Evolutionary conservation across 2,329 filamentous ascomycete genomes (phyloP), one percentile per base, ranked within the genome.

Genomic region (Alternaria sp.): DNA sequence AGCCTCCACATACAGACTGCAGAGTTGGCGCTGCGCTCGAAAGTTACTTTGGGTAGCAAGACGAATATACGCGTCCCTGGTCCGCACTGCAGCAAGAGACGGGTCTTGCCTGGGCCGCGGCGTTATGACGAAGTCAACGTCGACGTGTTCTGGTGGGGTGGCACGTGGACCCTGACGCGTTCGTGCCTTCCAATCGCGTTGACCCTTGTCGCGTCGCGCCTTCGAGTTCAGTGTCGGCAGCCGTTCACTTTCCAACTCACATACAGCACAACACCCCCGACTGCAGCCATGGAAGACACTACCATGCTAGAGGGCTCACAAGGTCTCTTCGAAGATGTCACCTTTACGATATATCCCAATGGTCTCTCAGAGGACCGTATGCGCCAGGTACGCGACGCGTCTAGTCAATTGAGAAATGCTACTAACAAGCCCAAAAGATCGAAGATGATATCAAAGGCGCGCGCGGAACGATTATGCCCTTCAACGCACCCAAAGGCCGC

Each of bases 401-500:
- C 31, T n/a, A 3, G 33, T 26, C 29, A 37, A 31, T 42, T 29
- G 14, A 46, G 7, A 36, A 31, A 17, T 41, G 11, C 36, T 60
- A 50, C 70, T 76, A 51, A 76, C 66, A 17, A 44, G 36, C 40
- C 36, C 24, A 24, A 31, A 62, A 86, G 83, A 69, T 85, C 51
- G 77, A 79, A 28, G 74, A 79, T 5, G 70, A 77, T 1, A 75
- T 88, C 42, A 73, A 78, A 59, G 71, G 80, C 58, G 75, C 83
- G 66, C 83, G 82, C 48, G 86, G 82, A 23, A 79, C 80, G 46
- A 78, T 82, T 13, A 66, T 81, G 10, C 70, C 76, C 5, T 76
- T 79, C 61, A 68, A 80, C 46, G 60, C 70, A 14, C 69, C 77
- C 17, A 69, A 77, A 42, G 79, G 80, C 10, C 71, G 74, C 26